phyloP scores from a whole-genome alignment of 2,329 filamentous ascomycete species.

The Colletotrichum phormii region DNA sequence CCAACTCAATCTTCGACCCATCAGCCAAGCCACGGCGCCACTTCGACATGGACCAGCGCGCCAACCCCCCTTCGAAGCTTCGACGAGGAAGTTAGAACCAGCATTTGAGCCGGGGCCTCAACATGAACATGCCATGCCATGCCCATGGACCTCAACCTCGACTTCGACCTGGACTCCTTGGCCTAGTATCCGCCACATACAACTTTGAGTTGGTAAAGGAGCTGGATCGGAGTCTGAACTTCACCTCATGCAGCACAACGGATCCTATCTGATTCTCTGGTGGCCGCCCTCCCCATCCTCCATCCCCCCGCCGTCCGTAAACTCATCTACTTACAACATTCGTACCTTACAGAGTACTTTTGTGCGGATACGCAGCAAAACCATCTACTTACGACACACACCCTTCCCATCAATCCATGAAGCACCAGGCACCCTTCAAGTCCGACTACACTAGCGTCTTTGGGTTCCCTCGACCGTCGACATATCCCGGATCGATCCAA shows the following conservation, averaged over 20 bases:
- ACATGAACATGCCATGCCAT: not conserved
- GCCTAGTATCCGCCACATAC: not conserved
- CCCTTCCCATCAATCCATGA: slow-evolving; percentile 10
- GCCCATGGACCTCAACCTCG: not conserved
- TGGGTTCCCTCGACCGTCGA: not conserved
- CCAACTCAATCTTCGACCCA: not conserved
- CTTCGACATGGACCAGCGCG: not conserved
- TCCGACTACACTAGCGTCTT: not conserved
- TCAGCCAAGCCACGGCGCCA: not conserved
- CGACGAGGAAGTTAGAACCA: not conserved
- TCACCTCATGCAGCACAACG: not conserved
- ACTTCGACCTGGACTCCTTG: not conserved
- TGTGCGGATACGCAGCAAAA: not conserved
- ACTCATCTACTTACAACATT: slow-evolving; percentile 2
- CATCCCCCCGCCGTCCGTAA: slow-evolving; percentile 2
- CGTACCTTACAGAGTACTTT: slow-evolving; percentile 9
- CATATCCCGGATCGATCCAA: slow-evolving; percentile 17
- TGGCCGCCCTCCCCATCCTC: not conserved
- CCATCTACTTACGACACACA: slow-evolving; percentile 21
- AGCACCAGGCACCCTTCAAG: not conserved
- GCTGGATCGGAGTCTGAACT: not conserved
- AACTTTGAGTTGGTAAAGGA: not conserved
- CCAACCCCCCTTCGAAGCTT: not conserved
- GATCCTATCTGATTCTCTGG: slow-evolving; percentile 8
- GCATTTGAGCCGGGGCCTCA: not conserved